These are phyloP conservation scores for Globisporangium cylindrosporum DNA, from an alignment of 352 stramenopile species.

Conservation along the genomic window DNA sequence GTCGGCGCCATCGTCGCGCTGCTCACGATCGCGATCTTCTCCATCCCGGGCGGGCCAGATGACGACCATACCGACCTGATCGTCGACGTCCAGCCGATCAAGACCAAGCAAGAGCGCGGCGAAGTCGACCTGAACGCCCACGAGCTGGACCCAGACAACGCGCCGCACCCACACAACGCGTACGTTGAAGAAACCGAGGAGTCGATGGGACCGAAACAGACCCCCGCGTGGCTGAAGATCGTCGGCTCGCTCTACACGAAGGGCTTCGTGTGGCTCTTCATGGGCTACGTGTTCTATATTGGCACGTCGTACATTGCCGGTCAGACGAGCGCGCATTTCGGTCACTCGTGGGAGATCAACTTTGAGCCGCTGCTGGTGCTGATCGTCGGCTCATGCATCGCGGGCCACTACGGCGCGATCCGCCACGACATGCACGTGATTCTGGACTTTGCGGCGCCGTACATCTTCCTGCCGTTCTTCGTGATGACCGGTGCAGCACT, in stretches of 20 bases:
- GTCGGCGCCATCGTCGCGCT: slow-evolving; percentile 34
- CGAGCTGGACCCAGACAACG: slow-evolving; percentile 23
- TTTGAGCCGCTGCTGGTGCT: slow-evolving; percentile 69
- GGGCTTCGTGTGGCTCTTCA: slow-evolving; percentile 61
- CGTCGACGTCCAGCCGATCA: too few relatives aligned
- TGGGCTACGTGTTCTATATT: slow-evolving; percentile 67
- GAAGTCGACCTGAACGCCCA: slow-evolving; percentile 27
- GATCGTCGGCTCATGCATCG: slow-evolving; percentile 52
- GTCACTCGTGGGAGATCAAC: slow-evolving; percentile 63
- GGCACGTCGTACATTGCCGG: slow-evolving; percentile 24
- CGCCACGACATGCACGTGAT: slow-evolving; percentile 81
- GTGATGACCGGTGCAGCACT: slow-evolving; percentile 68
- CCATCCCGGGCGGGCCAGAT: slow-evolving; percentile 40
- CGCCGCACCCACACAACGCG: slow-evolving; percentile 52
- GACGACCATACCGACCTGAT: slow-evolving; percentile 22
- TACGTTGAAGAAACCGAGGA: slow-evolving; percentile 31
- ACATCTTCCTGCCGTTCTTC: slow-evolving; percentile 78
- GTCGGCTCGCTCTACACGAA: slow-evolving; percentile 48
- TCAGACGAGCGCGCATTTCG: slow-evolving; percentile 37
- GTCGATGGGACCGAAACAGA: too few relatives aligned
- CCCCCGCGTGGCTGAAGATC: too few relatives aligned
- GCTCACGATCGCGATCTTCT: slow-evolving; percentile 58
- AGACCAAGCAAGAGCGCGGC: neutral
- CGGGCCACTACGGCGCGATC: slow-evolving; percentile 56
- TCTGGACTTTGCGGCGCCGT: slow-evolving; percentile 57